Evolutionary conservation across 257 asterid genomes (phyloP), one percentile per base, ranked within the genome.

Genomic region (Oldenlandia corymbosa): DNA sequence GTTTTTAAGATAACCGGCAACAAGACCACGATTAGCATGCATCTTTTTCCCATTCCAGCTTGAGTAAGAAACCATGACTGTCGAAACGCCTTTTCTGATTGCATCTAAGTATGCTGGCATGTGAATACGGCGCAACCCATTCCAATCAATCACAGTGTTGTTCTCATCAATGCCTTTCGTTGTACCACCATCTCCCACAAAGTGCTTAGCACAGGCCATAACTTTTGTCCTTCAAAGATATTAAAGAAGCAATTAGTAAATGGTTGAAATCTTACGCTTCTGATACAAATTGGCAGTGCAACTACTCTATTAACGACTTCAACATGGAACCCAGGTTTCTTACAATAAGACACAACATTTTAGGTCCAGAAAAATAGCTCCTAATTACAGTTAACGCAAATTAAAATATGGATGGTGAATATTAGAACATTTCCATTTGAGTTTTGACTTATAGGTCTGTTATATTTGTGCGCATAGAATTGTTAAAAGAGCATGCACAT

Each of bases 131-230:
- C 75, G 69, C 80, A 88, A 48, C 7, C 79, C 88, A 27, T 74
- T 65, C 16, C 31, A 70, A 69, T 79, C 65, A 30, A 77, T 74
- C 53, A 72, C 62, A 9, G 96, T 88, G 64, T 85, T 84, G 70
- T 67, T 80, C 73, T 77, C 80, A 60, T 88, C 86, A 6, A 85
- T 69, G 41, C 95, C 96, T 23, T 67, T 70, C 52, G 46, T 17
- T 0, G 95, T 88, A 69, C 96, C 96, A 37, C 96, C 95, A 55
- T 88, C 96, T 14, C 96, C 96, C 42, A 85, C 95, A 60, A 72
- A 87, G 67, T 80, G 84, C 74, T 85, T 83, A 6, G 93, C 95
- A 10, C 89, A 85, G 51, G 89, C 89, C 51, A 83, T 88, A 20
- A 85, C 91, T 68, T 88, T 88, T 31, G 80, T 79, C 78, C 95